phyloP scores from a whole-genome alignment of 805 yeast genomes.

The Pichia occidentalis region DNA sequence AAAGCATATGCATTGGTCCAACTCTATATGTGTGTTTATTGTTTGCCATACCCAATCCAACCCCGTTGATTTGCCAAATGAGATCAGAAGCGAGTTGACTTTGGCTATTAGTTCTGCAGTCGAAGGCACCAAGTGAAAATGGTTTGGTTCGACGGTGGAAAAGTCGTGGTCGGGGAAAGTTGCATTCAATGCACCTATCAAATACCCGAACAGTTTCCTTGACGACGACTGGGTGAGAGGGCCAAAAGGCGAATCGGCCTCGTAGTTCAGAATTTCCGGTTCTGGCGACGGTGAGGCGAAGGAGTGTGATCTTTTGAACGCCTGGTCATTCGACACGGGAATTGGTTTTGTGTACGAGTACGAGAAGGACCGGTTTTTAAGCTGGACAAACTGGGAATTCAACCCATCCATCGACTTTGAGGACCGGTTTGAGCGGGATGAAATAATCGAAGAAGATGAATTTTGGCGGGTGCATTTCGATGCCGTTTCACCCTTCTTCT shows the following conservation, averaged over 20 bases:
- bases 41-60: conserved; percentile 77
- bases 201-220: conserved; percentile 81
- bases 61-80: conserved; percentile 53
- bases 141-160: conserved; percentile 73
- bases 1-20: conserved; percentile 55
- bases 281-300: conserved; percentile 27
- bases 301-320: conserved; percentile 25
- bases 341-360: conserved; percentile 25
- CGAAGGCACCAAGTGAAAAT: conserved; percentile 54
- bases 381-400: conserved; percentile 27
- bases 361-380: conserved; percentile 29
- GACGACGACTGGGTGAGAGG: conserved; percentile 82
- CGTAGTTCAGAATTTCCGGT: conserved; percentile 11
- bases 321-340: conserved; percentile 13
- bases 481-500: neutral
- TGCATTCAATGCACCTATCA: conserved; percentile 84
- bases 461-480: conserved; percentile 13
- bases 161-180: conserved; percentile 97
- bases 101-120: conserved; percentile 47
- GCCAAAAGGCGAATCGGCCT: conserved; percentile 67
- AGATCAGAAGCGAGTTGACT: conserved; percentile 71
- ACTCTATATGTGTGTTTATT: conserved; percentile 74
- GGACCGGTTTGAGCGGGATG: conserved; percentile 13
- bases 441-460: conserved; percentile 18
- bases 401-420: conserved; percentile 14